Evolutionary conservation across 148 eudicot genomes (phyloP).

Genomic region (Silene uniflora): DNA sequence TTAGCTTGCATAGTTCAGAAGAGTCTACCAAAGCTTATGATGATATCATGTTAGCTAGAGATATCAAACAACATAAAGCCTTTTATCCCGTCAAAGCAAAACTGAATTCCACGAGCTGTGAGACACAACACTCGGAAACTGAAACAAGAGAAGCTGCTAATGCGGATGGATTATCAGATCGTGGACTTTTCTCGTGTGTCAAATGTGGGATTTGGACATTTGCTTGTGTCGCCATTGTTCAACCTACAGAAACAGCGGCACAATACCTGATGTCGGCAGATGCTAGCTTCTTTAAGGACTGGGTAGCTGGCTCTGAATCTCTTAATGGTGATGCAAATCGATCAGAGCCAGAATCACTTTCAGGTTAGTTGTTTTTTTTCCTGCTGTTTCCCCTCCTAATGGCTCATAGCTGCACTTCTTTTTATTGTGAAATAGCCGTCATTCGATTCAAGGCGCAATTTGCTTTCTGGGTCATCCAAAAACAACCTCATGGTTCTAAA

Average conservation of each 20-base stretch:
- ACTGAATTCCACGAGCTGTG: constrained; percentile 24
- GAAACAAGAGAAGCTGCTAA: constrained; percentile 36
- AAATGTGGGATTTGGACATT: constrained; percentile 95
- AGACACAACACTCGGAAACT: constrained; percentile 26
- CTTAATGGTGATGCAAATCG: constrained; percentile 27
- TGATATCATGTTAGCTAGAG: constrained; percentile 39
- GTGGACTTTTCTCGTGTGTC: constrained; percentile 88
- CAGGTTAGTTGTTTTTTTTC: constrained; percentile 42
- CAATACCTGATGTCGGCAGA: constrained; percentile 76
- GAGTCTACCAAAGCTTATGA: constrained; percentile 43
- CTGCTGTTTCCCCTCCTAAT: not conserved
- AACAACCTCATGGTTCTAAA: too few species aligned
- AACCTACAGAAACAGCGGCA: constrained; percentile 72
- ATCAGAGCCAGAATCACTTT: constrained; percentile 33
- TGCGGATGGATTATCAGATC: constrained; percentile 46
- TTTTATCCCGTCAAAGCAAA: constrained; percentile 45
- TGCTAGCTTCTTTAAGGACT: constrained; percentile 46
- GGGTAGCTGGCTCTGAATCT: constrained; percentile 35
- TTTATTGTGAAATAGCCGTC: too few species aligned
- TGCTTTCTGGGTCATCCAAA: too few species aligned
- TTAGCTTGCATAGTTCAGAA: constrained; percentile 42
- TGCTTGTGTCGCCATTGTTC: constrained; percentile 89
- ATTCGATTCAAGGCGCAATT: too few species aligned
- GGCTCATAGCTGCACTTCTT: too few species aligned
- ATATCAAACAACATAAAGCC: constrained; percentile 41